phyloP scores from a whole-genome alignment of 2,329 filamentous ascomycete genomes.

The Ophiocordyceps camponoti-saundersi region DNA sequence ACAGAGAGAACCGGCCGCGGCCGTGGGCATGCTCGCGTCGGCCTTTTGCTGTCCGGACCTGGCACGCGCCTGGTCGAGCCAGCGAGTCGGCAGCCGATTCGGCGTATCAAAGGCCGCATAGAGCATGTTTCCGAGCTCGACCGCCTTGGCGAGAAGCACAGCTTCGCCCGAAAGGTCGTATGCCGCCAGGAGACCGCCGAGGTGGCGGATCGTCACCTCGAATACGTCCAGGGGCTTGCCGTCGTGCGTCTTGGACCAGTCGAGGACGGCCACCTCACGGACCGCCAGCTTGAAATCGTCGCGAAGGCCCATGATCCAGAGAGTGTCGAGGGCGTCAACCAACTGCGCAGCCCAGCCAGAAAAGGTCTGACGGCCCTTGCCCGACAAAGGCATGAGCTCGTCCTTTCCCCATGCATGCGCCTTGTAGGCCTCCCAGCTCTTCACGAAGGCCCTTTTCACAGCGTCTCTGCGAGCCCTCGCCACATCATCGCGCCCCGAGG shows the following conservation, averaged over 20 bases:
- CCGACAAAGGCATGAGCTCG: conserved; percentile 33
- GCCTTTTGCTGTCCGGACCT: conserved; percentile 19
- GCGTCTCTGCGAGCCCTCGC: conserved; percentile 17
- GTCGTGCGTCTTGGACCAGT: conserved; percentile 31
- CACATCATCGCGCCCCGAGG: conserved; percentile 18
- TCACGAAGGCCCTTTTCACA: conserved; percentile 21
- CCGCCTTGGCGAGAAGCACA: conserved; percentile 29
- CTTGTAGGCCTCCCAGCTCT: conserved; percentile 35
- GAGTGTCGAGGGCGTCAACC: conserved; percentile 40
- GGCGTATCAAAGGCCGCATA: conserved; percentile 35
- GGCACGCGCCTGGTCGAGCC: conserved; percentile 24
- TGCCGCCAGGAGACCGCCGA: conserved; percentile 33
- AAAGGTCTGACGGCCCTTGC: conserved; percentile 27
- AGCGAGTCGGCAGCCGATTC: conserved; percentile 31
- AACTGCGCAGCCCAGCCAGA: conserved; percentile 41
- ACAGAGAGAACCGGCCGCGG: conserved; percentile 45
- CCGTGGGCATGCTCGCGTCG: conserved; percentile 20
- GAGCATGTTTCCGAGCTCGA: conserved; percentile 34
- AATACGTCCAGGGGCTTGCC: conserved; percentile 35
- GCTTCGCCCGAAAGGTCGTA: conserved; percentile 32
- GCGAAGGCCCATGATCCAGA: conserved; percentile 41
- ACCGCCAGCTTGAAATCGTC: conserved; percentile 38
- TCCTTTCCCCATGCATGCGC: conserved; percentile 38
- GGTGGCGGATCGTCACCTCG: conserved; percentile 42
- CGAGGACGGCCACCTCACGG: conserved; percentile 27